Conservation (phyloP, 140 eudicot species). For the Cichorium intybus region DNA sequence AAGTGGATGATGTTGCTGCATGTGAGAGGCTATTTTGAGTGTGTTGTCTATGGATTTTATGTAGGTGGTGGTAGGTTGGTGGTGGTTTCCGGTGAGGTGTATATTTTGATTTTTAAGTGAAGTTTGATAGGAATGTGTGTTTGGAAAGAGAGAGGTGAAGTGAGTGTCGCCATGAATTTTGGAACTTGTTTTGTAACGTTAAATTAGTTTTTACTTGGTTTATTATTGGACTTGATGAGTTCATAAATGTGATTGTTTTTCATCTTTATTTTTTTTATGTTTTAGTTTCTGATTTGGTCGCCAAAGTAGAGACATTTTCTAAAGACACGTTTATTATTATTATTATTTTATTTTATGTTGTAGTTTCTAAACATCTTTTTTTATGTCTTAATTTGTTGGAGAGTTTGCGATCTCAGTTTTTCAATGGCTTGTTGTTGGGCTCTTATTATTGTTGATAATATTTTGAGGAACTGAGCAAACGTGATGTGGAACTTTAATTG, state of each 20-base stretch:
- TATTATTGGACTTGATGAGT: not conserved
- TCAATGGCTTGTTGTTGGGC: too few species aligned
- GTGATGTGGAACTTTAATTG: too few species aligned
- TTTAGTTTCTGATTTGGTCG: not conserved
- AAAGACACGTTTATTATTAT: too few species aligned
- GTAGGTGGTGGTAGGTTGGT: not conserved
- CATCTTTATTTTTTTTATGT: not conserved
- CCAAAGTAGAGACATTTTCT: not conserved
- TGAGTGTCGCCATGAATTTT: constrained; percentile 11
- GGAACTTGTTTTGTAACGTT: constrained; percentile 11
- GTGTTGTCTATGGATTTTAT: not conserved
- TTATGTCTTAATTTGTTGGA: too few species aligned
- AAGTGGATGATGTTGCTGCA: constrained; percentile 60
- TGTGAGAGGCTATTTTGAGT: constrained; percentile 56
- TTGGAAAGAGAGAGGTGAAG: constrained; percentile 3
- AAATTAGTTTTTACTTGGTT: not conserved
- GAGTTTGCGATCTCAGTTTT: too few species aligned
- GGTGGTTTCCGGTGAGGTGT: constrained; percentile 3
- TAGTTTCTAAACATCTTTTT: too few species aligned
- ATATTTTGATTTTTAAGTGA: constrained; percentile 6
- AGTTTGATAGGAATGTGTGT: constrained; percentile 2
- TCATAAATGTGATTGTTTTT: constrained; percentile 2
- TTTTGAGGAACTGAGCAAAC: too few species aligned
- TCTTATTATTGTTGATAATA: too few species aligned
- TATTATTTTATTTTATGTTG: too few species aligned